Evolutionary conservation across 1,284 basidiomycete species (phyloP), one percentile per base, ranked within the genome.

Genomic region (Cutaneotrichosporon sp.): DNA sequence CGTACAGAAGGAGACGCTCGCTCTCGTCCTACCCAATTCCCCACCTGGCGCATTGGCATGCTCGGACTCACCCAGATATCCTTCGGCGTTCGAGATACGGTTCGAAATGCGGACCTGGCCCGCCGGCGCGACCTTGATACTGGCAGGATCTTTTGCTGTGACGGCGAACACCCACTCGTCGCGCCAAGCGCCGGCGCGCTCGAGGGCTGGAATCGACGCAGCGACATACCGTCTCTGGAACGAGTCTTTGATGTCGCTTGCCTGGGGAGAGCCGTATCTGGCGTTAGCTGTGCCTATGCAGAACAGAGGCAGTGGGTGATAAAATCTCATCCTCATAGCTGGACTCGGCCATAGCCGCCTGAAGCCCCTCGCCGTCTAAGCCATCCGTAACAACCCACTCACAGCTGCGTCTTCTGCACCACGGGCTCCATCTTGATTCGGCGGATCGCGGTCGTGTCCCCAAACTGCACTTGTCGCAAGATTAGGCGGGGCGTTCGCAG

Each of bases 371-470:
- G 31, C 29, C 14, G 5, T 29, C 12, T 11, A 25, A 1, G 9
- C 34, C 11, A 43, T 7, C 27, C 4, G 38, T 45, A 7, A 52
- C 7, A 29, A 29, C 27, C 27, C 27, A 29, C 70, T 50, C 48
- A 71, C 66, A 74, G 49, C 54, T 74, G 71, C 2, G 71, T 72
- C 44, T 60, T 64, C 57, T 74, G 70, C 9, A 74, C 71, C 4
- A 64, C 52, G 0, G 71, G 71, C 54, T 74, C 71, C 51, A 57
- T 68, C 61, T 74, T 74, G 51, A 74, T 74, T 51, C 61, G 54
- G 32, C 64, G 54, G 35, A 74, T 67, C 10, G 57, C 65, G 1
- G 58, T 59, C 37, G 62, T 56, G 60, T 74, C 71, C 0, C 60
- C 61, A 1, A 54, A 22, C 31, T 60, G 52, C 12, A 69, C 66